Evolutionary conservation across 1,284 basidiomycete species (phyloP), one percentile per base, ranked within the genome.

Genomic region (Sporisorium sorghi): DNA sequence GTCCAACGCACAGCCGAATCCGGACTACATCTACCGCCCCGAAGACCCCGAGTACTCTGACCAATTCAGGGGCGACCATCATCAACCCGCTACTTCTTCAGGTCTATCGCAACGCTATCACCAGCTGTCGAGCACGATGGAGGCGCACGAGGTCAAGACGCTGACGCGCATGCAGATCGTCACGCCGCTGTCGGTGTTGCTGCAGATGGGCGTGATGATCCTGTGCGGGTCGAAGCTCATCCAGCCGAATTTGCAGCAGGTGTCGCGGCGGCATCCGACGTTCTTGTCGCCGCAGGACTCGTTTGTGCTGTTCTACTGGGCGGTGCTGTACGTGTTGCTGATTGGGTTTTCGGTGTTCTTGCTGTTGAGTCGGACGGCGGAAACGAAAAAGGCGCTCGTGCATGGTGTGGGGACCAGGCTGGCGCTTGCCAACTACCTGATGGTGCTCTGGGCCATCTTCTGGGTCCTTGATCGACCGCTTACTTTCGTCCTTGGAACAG

Each of bases 321-420:
- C 83, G 3, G 46, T 86, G n/a, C 68, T 86, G 5, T 87, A 85
- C 66, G 61, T 82, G 2, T 64, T 88, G 0, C 89, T 91, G 83
- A 87, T 94, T 53, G 93, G 92, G 0, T 93, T 94, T 79, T 94
- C 93, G 65, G 76, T 93, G 3, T 86, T 93, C 15, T 87, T 95
- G 7, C 88, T 92, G 0, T 74, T 91, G 1, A 89, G 90, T 0
- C 87, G 88, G n/a, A 91, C 90, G 62, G 87, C 89, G 0, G 91
- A 92, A 80, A 94, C 93, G 12, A 95, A 94, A 49, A 75, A 69
- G 43, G 66, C 76, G 7, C 54, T 81, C 23, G 63, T 69, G 1
- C 66, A 91, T 76, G 92, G 90, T 7, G 91, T 93, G 11, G 93
- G 93, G 0, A 82, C 91, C 4, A 88, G 91, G 1, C 88, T 95